Percentiles rank a stretch among this genome's conserved stretches.
Evolutionary conservation across 768 basidiomycete genomes (phyloP).

Genomic region (Coprinellus micaceus): DNA sequence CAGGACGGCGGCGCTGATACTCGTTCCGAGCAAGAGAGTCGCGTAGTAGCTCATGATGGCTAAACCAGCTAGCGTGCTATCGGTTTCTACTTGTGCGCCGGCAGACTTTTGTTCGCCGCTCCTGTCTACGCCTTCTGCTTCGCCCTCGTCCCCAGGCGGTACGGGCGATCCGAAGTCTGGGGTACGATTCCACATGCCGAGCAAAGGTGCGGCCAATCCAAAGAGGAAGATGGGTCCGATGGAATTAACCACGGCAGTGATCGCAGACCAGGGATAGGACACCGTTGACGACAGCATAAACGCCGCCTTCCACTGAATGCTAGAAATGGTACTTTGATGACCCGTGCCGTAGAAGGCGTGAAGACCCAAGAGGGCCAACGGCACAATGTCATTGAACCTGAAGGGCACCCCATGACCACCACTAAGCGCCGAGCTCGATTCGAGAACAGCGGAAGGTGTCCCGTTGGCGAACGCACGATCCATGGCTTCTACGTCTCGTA

Average conservation of each 20-base stretch:
- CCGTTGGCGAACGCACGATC: constrained; percentile 47
- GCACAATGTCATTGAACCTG: constrained; percentile 64
- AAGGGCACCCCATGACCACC: constrained; percentile 22
- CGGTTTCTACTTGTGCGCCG: constrained; percentile 33
- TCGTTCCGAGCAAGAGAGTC: constrained; percentile 61
- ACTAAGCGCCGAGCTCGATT: constrained; percentile 24
- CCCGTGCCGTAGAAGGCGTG: constrained; percentile 85
- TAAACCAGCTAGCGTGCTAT: constrained; percentile 51
- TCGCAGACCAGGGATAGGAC: constrained; percentile 66
- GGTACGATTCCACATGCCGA: constrained; percentile 80
- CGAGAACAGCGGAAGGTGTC: constrained; percentile 41
- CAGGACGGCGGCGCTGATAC: constrained; percentile 69
- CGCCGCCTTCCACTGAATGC: constrained; percentile 93
- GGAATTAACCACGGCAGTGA: constrained; percentile 75
- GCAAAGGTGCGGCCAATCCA: constrained; percentile 60
- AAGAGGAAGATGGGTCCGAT: constrained; percentile 71
- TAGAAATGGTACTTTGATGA: constrained; percentile 84
- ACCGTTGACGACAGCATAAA: constrained; percentile 76
- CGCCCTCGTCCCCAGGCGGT: background rate
- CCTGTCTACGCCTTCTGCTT: constrained; percentile 1
- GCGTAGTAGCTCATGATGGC: constrained; percentile 71
- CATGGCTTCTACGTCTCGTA: constrained; percentile 63
- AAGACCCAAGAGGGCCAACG: constrained; percentile 71
- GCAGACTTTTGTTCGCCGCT: constrained; percentile 15
- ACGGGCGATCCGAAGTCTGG: constrained; percentile 38